phyloP scores from a whole-genome alignment of 2,329 filamentous ascomycete genomes.

The Ascochyta fabae region DNA sequence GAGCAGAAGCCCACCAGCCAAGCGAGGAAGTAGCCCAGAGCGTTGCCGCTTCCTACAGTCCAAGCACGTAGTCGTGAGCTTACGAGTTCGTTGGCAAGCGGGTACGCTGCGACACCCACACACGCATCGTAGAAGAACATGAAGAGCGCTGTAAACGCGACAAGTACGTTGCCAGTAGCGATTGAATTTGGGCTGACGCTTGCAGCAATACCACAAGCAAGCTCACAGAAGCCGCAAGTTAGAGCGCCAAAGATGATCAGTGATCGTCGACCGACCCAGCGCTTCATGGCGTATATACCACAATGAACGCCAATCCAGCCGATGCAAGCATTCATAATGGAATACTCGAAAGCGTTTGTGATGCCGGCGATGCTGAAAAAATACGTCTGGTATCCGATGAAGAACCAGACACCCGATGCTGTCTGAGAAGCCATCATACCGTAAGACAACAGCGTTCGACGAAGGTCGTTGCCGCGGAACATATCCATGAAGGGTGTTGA shows the following conservation, averaged over 20 bases:
- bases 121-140: slow-evolving; percentile 47
- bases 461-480: slow-evolving; percentile 56
- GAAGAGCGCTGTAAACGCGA: slow-evolving; percentile 47
- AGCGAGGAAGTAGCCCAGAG: slow-evolving; percentile 45
- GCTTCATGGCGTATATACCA: slow-evolving; percentile 58
- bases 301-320: slow-evolving; percentile 58
- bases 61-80: slow-evolving; percentile 45
- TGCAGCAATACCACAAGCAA: slow-evolving; percentile 53
- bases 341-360: slow-evolving; percentile 54
- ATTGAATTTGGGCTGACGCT: slow-evolving; percentile 32
- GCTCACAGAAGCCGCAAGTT: slow-evolving; percentile 54
- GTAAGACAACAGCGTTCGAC: slow-evolving; percentile 59
- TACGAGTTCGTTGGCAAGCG: slow-evolving; percentile 40
- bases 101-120: slow-evolving; percentile 42
- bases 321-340: slow-evolving; percentile 59
- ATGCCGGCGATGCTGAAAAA: slow-evolving; percentile 40
- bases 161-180: slow-evolving; percentile 33
- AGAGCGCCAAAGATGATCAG: slow-evolving; percentile 57
- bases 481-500: slow-evolving; percentile 59
- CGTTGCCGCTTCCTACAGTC: slow-evolving; percentile 45
- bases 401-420: slow-evolving; percentile 57
- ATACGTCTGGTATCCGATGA: slow-evolving; percentile 60
- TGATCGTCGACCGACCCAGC: slow-evolving; percentile 55
- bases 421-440: slow-evolving; percentile 56
- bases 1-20: slow-evolving; percentile 48